These are phyloP conservation scores for Adansonia gregorii DNA, from an alignment of 441 rosid genomes.

Conservation along the genomic window DNA sequence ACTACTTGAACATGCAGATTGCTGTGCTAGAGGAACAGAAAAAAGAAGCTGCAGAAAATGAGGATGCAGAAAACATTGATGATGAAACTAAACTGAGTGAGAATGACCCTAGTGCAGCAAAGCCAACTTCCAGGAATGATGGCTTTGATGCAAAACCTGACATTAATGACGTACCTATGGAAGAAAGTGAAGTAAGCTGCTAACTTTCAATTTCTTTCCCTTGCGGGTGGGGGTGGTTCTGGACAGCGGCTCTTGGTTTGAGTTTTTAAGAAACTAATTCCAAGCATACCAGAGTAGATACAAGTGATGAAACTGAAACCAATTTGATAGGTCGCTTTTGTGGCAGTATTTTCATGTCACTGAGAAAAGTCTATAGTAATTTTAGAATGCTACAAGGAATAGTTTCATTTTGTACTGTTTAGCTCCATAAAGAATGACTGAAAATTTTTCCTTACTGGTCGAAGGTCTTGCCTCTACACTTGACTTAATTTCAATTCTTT, in stretches of 20 bases:
- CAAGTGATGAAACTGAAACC: constrained; percentile 17
- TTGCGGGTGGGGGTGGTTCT: constrained; percentile 38
- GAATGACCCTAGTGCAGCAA: constrained; percentile 37
- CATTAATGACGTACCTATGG: constrained; percentile 75
- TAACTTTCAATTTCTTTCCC: background rate
- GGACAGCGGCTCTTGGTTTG: background rate
- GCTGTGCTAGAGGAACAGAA: constrained; percentile 75
- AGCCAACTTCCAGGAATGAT: constrained; percentile 43
- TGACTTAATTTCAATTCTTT: constrained; percentile 28
- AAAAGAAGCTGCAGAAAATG: constrained; percentile 53
- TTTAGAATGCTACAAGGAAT: constrained; percentile 13
- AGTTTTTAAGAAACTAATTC: background rate
- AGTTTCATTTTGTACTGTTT: background rate
- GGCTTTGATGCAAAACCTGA: constrained; percentile 74
- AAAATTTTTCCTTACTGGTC: background rate
- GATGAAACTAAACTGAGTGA: constrained; percentile 59
- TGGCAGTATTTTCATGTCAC: background rate
- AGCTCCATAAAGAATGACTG: background rate
- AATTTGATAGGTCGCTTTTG: constrained; percentile 21
- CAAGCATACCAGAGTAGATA: background rate
- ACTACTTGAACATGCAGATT: constrained; percentile 53
- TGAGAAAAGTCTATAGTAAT: background rate
- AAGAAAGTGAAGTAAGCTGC: constrained; percentile 64
- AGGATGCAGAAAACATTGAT: constrained; percentile 53
- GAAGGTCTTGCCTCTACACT: constrained; percentile 27